Base-by-base conservation (phyloP, 768 basidiomycete genomes). In the Calocera cornea region DNA sequence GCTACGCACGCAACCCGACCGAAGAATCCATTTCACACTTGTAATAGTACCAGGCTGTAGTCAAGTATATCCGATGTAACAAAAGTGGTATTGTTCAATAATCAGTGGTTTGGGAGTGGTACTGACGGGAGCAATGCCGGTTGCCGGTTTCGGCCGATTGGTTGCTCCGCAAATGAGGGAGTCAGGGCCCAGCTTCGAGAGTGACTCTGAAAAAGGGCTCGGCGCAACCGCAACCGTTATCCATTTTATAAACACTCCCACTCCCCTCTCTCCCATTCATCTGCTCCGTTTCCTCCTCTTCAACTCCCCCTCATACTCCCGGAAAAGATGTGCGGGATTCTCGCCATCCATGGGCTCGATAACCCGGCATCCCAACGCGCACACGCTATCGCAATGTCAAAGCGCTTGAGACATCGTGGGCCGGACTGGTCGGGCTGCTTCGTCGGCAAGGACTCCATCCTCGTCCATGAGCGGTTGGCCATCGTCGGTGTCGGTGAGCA, bases 361-460 rank as follows among this genome's bases (percentile, higher is more conserved):
- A 88, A 86, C 67, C 87, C 93, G 38, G 74, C 82, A 40, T 77
- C 78, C 27, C 87, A 88, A 72, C 83, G 95, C 70, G 80, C 87
- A 50, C 84, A 81, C 66, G 88, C 86, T 73, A 87, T 97, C 67
- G 87, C 91, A 2, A 83, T 90, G 72, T 93, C 93, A 12, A 97
- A 93, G 79, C 86, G 86, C 70, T 87, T 92, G 69, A 84, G 95
- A 65, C 95, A 97, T 75, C 87, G 95, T 70, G 97, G 97, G 16
- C 97, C 97, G 12, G 97, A 99, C 78, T 99, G 97, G 97, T 94
- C 92, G 16, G 97, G 97, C 33, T 95, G 92, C 78, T 88, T 86
- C 77, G 89, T 94, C 70, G 90, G 90, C 50, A 85, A 87, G 76
- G 82, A 87, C 65, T 82, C 84, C 44, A 84, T 97, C 68, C 85